phyloP scores from a whole-genome alignment of 2,329 filamentous ascomycete species.

The Pseudogymnoascus destructans region DNA sequence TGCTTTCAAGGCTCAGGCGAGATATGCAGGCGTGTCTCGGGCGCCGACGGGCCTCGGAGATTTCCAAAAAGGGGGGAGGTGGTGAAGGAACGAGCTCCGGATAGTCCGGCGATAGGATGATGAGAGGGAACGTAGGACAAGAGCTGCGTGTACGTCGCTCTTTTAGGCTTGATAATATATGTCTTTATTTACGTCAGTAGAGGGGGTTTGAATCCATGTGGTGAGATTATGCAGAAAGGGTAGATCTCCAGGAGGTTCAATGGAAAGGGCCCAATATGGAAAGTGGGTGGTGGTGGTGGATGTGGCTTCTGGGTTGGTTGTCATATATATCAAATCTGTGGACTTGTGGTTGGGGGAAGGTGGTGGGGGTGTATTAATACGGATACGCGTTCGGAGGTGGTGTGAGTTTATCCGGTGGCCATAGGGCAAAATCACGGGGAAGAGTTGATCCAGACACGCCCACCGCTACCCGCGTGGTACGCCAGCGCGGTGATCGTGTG shows the following conservation, averaged over 20 bases:
- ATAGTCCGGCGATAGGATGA: not conserved
- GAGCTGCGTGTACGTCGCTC: not conserved
- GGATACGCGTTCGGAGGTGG: not conserved
- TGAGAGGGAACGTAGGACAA: not conserved
- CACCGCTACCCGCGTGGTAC: not conserved
- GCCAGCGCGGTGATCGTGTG: not conserved
- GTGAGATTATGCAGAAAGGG: not conserved
- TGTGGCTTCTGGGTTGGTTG: slow-evolving; percentile 3
- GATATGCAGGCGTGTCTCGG: not conserved
- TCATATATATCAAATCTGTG: slow-evolving; percentile 7
- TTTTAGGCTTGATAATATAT: not conserved
- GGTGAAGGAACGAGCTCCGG: not conserved
- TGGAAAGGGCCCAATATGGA: not conserved
- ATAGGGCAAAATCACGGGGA: not conserved
- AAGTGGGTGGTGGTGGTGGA: not conserved
- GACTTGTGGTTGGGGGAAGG: not conserved
- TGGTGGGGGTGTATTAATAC: not conserved
- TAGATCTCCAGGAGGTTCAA: not conserved
- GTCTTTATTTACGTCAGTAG: not conserved
- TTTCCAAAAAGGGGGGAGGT: not conserved
- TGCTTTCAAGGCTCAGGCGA: not conserved
- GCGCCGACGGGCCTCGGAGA: slow-evolving; percentile 5
- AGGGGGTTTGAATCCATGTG: not conserved
- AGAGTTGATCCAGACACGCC: not conserved
- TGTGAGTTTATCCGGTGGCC: not conserved